These are phyloP conservation scores for Aechmea fasciata DNA, from an alignment of 176 grass and related monocot species.

Conservation along the genomic window DNA sequence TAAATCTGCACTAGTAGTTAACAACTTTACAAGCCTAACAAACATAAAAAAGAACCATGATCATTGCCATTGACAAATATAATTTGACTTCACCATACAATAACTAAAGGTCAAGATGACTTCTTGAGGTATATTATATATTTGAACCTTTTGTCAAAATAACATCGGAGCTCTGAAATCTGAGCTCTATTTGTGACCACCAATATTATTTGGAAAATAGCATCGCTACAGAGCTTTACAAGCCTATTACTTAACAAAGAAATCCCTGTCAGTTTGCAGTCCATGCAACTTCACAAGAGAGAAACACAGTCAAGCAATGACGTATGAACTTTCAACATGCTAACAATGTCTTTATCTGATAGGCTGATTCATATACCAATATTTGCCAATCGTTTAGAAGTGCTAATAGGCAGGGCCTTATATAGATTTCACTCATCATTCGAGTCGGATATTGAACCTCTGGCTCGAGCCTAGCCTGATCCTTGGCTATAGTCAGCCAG, in stretches of 20 bases:
- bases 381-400: not conserved
- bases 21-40: too few relatives aligned
- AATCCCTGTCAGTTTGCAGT: not conserved
- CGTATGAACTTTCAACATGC: not conserved
- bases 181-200: not conserved
- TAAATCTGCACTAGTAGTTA: not conserved
- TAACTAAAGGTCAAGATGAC: too few relatives aligned
- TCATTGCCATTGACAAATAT: too few relatives aligned
- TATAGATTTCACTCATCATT: not conserved
- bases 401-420: not conserved
- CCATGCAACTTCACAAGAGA: not conserved
- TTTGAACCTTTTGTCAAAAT: too few relatives aligned
- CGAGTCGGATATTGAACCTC: not conserved
- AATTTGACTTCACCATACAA: too few relatives aligned
- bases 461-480: not conserved
- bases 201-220: not conserved
- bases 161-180: not conserved
- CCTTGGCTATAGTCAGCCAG: not conserved
- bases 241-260: not conserved
- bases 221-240: not conserved
- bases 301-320: slow-evolving; percentile 1
- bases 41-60: too few relatives aligned
- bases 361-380: not conserved
- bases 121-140: too few relatives aligned
- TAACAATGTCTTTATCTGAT: not conserved